A percentile compares a stretch with the other conserved stretches of the same genome.
Conservation (phyloP, 768 basidiomycete genomes). For the Paxillus involutus region DNA sequence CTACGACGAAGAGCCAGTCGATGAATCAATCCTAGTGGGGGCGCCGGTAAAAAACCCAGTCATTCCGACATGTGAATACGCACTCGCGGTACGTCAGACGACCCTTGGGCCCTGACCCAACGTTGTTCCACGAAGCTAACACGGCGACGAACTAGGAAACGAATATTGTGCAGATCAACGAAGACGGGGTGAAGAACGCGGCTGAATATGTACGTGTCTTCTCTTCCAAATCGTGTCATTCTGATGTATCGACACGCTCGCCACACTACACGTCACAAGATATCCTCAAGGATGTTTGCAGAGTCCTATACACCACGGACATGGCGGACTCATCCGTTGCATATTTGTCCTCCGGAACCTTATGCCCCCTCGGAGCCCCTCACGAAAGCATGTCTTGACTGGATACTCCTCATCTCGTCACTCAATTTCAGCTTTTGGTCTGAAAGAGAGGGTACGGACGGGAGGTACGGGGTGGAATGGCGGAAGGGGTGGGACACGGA, state of each 20-base stretch:
- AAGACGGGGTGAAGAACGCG: constrained; percentile 59
- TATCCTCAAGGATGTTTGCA: constrained; percentile 52
- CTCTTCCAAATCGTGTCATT: constrained; percentile 4
- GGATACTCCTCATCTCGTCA: constrained; percentile 86
- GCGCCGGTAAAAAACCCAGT: constrained; percentile 65
- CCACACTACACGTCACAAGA: constrained; percentile 40
- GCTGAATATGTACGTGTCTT: constrained; percentile 56
- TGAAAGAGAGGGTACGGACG: constrained; percentile 53
- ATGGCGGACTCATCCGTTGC: constrained; percentile 70
- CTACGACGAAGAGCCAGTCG: background rate
- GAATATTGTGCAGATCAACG: constrained; percentile 57
- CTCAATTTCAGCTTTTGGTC: constrained; percentile 94
- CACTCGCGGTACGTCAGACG: constrained; percentile 47
- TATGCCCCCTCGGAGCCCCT: constrained; percentile 51
- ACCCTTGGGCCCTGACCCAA: no score
- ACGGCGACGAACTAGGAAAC: constrained; percentile 45
- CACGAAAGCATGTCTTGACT: constrained; percentile 65
- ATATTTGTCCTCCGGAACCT: constrained; percentile 69
- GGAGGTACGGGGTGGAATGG: constrained; percentile 81
- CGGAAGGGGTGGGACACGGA: constrained; percentile 60
- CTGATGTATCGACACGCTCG: constrained; percentile 4
- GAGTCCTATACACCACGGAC: constrained; percentile 78
- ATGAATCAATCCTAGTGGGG: constrained; percentile 2
- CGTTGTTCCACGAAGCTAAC: background rate
- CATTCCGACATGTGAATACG: constrained; percentile 53